Percentiles rank a stretch among this genome's conserved stretches.
Conservation (phyloP, 2,329 filamentous ascomycete species). For the Penicillium sp. region DNA sequence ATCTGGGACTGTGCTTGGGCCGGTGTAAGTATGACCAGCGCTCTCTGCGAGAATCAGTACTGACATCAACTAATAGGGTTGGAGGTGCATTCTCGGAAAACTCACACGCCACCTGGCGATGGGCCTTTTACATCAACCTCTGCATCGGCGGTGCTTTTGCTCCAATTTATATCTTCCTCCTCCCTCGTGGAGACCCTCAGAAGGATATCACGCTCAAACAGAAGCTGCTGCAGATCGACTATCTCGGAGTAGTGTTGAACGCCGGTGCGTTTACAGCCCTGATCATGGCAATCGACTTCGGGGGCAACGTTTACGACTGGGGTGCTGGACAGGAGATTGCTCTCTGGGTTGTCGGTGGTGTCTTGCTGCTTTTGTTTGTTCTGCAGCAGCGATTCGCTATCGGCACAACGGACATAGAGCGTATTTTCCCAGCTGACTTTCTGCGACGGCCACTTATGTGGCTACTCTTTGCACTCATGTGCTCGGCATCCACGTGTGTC, state of each 20-base stretch:
- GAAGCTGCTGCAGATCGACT: slow-evolving; percentile 41
- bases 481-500: slow-evolving; percentile 8
- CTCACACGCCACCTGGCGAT: slow-evolving; percentile 26
- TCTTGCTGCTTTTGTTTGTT: slow-evolving; percentile 43
- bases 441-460: slow-evolving; percentile 8
- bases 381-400: slow-evolving; percentile 31
- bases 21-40: slow-evolving; percentile 17
- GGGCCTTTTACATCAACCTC: slow-evolving; percentile 55
- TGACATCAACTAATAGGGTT: slow-evolving; percentile 16
- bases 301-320: slow-evolving; percentile 49
- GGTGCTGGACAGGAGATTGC: slow-evolving; percentile 39
- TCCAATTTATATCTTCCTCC: slow-evolving; percentile 44
- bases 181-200: slow-evolving; percentile 31
- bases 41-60: neutral
- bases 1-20: slow-evolving; percentile 29
- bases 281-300: slow-evolving; percentile 50
- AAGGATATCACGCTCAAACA: slow-evolving; percentile 15
- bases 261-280: slow-evolving; percentile 40
- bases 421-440: slow-evolving; percentile 13
- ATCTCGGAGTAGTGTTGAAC: slow-evolving; percentile 44
- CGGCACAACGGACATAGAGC: slow-evolving; percentile 4
- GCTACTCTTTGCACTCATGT: slow-evolving; percentile 8
- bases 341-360: slow-evolving; percentile 45
- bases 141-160: slow-evolving; percentile 42
- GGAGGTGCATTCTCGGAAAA: slow-evolving; percentile 35